Evolutionary conservation across 2,329 filamentous ascomycete genomes (phyloP), one percentile per base, ranked within the genome.

Genomic region (Balansia obtecta): DNA sequence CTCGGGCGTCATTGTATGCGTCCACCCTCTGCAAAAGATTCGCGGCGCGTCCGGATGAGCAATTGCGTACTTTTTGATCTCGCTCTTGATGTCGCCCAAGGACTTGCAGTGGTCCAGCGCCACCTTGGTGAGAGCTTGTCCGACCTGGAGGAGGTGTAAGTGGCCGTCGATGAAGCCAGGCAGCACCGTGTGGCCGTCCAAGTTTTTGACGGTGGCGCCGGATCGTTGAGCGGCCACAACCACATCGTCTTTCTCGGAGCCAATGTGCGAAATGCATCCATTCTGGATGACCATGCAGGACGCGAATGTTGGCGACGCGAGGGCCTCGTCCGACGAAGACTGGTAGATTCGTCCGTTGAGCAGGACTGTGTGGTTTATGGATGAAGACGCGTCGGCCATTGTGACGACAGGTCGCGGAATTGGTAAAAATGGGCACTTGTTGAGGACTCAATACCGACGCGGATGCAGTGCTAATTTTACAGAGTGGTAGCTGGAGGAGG

Each of bases 121-220:
- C 18, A 77, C 65, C 57, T 79, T 79, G 30, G 66, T 69, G 16
- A 80, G 65, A 0, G 74, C 71, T 53, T 78, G 74, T 1, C 76
- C 77, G 0, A 78, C 66, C 10, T 76, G 65, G 0, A 80, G 66
- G 10, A 80, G 66, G 56, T 80, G 77, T 62, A 78, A 70, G 53
- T 80, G 77, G 6, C 74, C 75, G 52, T 80, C 77, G 39, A 80
- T 72, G 62, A 80, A 80, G 13, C 76, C 71, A 0, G 77, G 76
- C 1, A 80, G 64, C 3, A 80, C 63, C 1, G 66, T 68, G 20
- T 58, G 59, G 1, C 66, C 65, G 1, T 46, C 48, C 3, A 70
- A 49, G 33, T 70, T 61, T 30, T 57, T 55, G 16, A 57, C 42
- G 9, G 44, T 37, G 27, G 58, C 59, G 15, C 59, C 63, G 3